Base-by-base conservation (phyloP, 139 green algal genomes). In the Closterium sp. region DNA sequence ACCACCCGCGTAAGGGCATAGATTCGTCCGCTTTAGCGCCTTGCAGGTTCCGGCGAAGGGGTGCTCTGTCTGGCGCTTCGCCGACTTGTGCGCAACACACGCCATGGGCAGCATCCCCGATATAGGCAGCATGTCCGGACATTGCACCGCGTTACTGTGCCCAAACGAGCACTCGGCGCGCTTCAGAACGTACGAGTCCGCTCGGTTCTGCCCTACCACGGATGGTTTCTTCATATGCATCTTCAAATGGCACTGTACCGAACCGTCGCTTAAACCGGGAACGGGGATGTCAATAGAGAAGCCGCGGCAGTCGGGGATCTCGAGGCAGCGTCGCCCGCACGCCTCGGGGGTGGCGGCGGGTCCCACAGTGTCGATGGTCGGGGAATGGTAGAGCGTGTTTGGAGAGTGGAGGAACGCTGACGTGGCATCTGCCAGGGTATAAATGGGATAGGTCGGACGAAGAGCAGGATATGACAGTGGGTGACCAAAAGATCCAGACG, bases 131-230 rank as follows among this genome's bases (percentile, higher is more conserved):
- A 87, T 87, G 85, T 87, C 28, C 85, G 85, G 85, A 24, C 85
- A 87, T 17, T 87, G 28, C 85, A 87, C 19, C 85, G 85, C 85
- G 85, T 31, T 31, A 87, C 9, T 31, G 85, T 87, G 85, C 9
- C 85, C 85, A 7, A 87, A 87, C 85, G 85, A 87, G n/a, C 85
- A 87, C 85, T 87, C 85, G 85, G 85, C 85, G 85, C 28, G 28
- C 85, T 87, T 87, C 85, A 87, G 22, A 87, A 87, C 85, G 85
- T 87, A 87, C 10, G 85, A 87, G 10, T 87, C 85, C n/a, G 85
- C 28, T 17, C 85, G 85, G 85, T 32, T 32, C 85, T 30, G 85
- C 85, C 28, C 28, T 27, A 87, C 85, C 85, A 87, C 5, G 9
- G 28, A 87, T 31, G 85, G 85, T 27, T 87, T 87, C 85, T 87